These are phyloP conservation scores for Aspergillus kassunensis DNA, from an alignment of 495 filamentous ascomycete species.

Conservation along the genomic window DNA sequence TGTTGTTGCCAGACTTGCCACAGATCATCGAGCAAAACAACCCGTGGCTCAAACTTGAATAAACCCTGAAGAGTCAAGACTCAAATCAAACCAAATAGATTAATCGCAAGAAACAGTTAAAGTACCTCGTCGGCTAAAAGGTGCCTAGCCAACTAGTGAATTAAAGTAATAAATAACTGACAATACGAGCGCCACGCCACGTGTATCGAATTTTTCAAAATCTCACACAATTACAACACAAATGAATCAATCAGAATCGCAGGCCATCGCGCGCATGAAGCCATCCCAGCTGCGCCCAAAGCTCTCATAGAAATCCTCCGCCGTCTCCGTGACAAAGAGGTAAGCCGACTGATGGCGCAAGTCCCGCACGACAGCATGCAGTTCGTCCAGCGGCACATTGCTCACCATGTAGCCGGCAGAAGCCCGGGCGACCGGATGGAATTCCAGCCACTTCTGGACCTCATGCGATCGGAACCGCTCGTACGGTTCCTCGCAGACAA, in stretches of 20 bases:
- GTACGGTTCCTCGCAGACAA: slow-evolving; percentile 17
- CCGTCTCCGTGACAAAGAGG: slow-evolving; percentile 16
- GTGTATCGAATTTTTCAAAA: not conserved
- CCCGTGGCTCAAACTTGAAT: too few species aligned
- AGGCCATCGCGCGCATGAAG: slow-evolving; percentile 13
- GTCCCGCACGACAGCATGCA: slow-evolving; percentile 5
- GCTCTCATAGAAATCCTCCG: slow-evolving; percentile 18
- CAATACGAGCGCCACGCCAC: not conserved
- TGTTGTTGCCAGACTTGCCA: too few species aligned
- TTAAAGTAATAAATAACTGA: too few species aligned
- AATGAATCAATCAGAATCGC: not conserved
- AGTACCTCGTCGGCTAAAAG: too few species aligned
- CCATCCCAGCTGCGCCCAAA: slow-evolving; percentile 14
- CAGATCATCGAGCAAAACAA: too few species aligned
- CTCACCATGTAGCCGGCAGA: slow-evolving; percentile 13
- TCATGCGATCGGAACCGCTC: slow-evolving; percentile 11
- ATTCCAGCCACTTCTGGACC: slow-evolving; percentile 11
- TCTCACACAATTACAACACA: not conserved
- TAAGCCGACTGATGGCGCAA: slow-evolving; percentile 12
- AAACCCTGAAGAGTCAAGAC: too few species aligned
- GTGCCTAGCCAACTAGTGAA: too few species aligned
- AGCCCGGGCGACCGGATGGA: slow-evolving; percentile 4
- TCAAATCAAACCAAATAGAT: too few species aligned
- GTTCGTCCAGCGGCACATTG: slow-evolving; percentile 7
- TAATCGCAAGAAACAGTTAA: too few species aligned